These are phyloP conservation scores for Farysia itapuensis DNA, from an alignment of 1,284 basidiomycete genomes.

Conservation along the genomic window DNA sequence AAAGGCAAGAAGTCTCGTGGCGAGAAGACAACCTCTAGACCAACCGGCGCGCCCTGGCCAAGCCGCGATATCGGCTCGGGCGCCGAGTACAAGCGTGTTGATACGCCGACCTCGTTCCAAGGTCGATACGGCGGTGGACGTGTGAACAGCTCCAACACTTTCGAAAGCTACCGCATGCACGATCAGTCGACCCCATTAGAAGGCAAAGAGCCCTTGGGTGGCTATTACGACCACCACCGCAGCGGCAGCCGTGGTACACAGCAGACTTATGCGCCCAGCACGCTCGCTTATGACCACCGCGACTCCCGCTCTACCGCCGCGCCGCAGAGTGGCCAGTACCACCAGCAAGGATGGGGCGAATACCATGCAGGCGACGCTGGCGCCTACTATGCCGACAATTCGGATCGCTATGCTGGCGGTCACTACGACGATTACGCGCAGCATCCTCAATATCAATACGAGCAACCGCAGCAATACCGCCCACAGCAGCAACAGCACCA, in stretches of 20 bases:
- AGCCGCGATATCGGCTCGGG: slow-evolving; percentile 31
- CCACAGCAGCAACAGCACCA: slow-evolving; percentile 17
- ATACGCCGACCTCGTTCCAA: slow-evolving; percentile 40
- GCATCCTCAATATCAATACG: slow-evolving; percentile 9
- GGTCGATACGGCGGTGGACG: slow-evolving; percentile 26
- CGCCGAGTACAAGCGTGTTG: slow-evolving; percentile 52
- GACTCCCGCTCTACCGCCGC: neutral
- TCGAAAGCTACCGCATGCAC: slow-evolving; percentile 52
- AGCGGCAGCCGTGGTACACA: slow-evolving; percentile 13
- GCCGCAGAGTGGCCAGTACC: slow-evolving; percentile 11
- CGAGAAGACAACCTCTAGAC: slow-evolving; percentile 18
- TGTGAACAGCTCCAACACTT: slow-evolving; percentile 37
- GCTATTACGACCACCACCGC: slow-evolving; percentile 45
- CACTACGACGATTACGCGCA: slow-evolving; percentile 27
- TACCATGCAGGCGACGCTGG: slow-evolving; percentile 50
- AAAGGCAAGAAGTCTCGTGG: slow-evolving; percentile 16
- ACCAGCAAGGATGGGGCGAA: slow-evolving; percentile 52
- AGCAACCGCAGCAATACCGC: slow-evolving; percentile 6
- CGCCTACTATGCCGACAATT: slow-evolving; percentile 46
- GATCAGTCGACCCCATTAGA: slow-evolving; percentile 31
- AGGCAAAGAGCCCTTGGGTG: slow-evolving; percentile 38
- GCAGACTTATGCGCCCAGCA: slow-evolving; percentile 12
- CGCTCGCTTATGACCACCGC: slow-evolving; percentile 30
- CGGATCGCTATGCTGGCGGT: slow-evolving; percentile 29
- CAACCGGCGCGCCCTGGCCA: slow-evolving; percentile 28